Base-by-base conservation (phyloP, 768 basidiomycete genomes). In the Tulasnella sp. region DNA sequence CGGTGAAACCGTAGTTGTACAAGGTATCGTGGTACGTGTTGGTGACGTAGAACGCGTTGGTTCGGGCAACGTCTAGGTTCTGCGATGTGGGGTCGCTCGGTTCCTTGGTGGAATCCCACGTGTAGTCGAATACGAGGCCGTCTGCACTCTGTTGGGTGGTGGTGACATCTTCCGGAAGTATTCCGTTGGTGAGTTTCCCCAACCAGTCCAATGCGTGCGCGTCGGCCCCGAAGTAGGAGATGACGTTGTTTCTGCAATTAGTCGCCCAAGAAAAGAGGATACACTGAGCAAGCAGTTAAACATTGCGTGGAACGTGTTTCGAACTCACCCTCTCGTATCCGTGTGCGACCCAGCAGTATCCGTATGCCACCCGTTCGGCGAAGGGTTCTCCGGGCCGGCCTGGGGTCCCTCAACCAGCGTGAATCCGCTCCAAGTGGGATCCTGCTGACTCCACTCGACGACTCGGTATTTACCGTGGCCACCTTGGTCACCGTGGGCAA, bases 351-450 rank as follows among this genome's bases (percentile, higher is more conserved):
- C 58, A 9, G 18, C 88, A 89, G 80, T 80, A 37, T 84, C 86
- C 82, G 84, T 86, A 83, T 91, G 89, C 91, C 91, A 91, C 42
- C 91, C 91, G 9, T 86, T 82, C 41, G 91, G 91, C 34, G 91
- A 92, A n/a, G n/a, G n/a, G n/a, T n/a, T n/a, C n/a, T n/a, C n/a
- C n/a, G n/a, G n/a, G n/a, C n/a, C n/a, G n/a, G n/a, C n/a, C n/a
- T n/a, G n/a, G n/a, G n/a, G n/a, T n/a, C n/a, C n/a, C n/a, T n/a
- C n/a, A n/a, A 69, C 1, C 64, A 69, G 1, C 34, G 9, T 28
- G 31, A 69, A 69, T 9, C 64, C 64, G 22, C 31, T 6, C 64
- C 64, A 69, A 8, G 64, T 69, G 6, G 64, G 64, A 14, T 69
- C 64, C 34, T 69, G 64, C 1, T 28, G 0, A 14, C 14, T 69